Base-by-base conservation (phyloP, 495 filamentous ascomycete genomes). In the Lindgomyces ingoldianus region DNA sequence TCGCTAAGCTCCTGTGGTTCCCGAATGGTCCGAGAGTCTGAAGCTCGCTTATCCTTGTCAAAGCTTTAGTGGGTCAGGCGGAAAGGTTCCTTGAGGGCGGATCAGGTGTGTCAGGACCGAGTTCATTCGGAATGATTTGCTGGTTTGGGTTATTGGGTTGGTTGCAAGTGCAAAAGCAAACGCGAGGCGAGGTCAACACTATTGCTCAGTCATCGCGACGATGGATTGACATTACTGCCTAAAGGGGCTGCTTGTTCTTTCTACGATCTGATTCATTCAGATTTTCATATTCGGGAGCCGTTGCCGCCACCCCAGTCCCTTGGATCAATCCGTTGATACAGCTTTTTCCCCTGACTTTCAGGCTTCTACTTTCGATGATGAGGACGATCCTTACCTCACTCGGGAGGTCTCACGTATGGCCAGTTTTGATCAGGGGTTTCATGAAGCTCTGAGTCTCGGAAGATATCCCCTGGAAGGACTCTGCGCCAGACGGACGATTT, bases 21-120 rank as follows among this genome's bases (percentile, higher is more conserved):
- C 33, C 33, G 33, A 39, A 39, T 39, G 6, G 6, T 14, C 33
- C 6, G 14, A 14, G 6, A 6, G 6, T 39, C 33, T 6, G 6
- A 6, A 14, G 6, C 33, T 55, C 25, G 50, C n/a, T 33, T 55
- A 16, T 16, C 33, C 52, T 42, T 12, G 30, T n/a, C 52, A 8
- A 8, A 8, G 21, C 18, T 47, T n/a, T 47, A n/a, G 44, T n/a
- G 44, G 44, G 44, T 24, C 44, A 4, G 14, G 44, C 44, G 16
- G 44, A 47, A 47, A 47, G 44, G 44, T 47, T 47, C 44, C 44
- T 47, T 47, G 6, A 4, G 44, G 16, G 44, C 44, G 44, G 44
- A 47, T 8, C 4, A 24, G 44, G 8, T 8, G 8, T 24, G 21
- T 4, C 21, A n/a, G 9, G 36, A 42, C 9, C 9, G 36, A n/a